phyloP scores from a whole-genome alignment of 2,329 filamentous ascomycete species.

The Orbilia oligospora region DNA sequence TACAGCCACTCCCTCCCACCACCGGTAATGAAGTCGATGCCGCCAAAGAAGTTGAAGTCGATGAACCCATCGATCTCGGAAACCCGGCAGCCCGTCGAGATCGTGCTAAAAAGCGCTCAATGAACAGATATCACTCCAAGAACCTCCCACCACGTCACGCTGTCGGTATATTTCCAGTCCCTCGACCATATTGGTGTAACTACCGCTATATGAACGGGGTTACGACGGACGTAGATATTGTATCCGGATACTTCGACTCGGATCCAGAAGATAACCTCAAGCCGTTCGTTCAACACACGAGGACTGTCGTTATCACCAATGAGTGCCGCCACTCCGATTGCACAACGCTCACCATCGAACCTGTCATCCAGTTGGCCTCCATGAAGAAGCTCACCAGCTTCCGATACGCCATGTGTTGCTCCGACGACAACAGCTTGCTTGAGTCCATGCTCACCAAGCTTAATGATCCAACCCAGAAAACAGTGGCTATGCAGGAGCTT shows the following conservation, averaged over 20 bases:
- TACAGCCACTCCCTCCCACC: conserved; percentile 49
- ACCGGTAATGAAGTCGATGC: conserved; percentile 45
- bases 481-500: conserved; percentile 56
- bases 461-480: conserved; percentile 42
- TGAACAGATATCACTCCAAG: conserved; percentile 45
- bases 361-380: conserved; percentile 51
- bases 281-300: conserved; percentile 51
- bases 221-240: conserved; percentile 49
- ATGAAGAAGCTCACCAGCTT: conserved; percentile 60
- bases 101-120: conserved; percentile 46
- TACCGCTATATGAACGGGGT: conserved; percentile 59
- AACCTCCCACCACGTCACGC: conserved; percentile 45
- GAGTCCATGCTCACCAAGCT: conserved; percentile 57
- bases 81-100: conserved; percentile 34
- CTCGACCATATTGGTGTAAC: conserved; percentile 58
- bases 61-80: conserved; percentile 28
- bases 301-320: conserved; percentile 55
- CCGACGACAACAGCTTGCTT: conserved; percentile 55
- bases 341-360: conserved; percentile 56
- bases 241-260: conserved; percentile 53
- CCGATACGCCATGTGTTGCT: conserved; percentile 60
- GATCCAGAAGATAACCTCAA: conserved; percentile 41
- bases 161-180: conserved; percentile 56
- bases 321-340: conserved; percentile 57
- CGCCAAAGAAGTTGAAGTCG: conserved; percentile 30